Evolutionary conservation across 2,329 filamentous ascomycete species (phyloP), one percentile per base, ranked within the genome.

Genomic region (Hypoxylon rubiginosum): DNA sequence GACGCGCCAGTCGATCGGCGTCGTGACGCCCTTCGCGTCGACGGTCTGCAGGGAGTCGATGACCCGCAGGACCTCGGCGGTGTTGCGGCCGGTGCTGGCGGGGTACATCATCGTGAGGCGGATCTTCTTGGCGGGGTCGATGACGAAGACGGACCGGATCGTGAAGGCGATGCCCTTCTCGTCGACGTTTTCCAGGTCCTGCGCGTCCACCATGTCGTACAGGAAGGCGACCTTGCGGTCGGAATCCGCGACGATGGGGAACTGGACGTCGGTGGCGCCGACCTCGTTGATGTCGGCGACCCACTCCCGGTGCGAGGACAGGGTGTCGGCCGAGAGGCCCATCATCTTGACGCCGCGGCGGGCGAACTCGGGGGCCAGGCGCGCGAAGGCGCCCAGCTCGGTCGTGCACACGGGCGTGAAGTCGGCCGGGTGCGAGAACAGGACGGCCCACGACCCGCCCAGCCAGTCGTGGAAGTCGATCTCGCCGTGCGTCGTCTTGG

Each of bases 391-490:
- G 66, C 86, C 87, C 53, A 89, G 82, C 80, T 89, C 87, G 55
- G 87, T 90, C 62, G 87, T 89, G 82, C 87, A 87, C 68, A 87
- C 85, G 52, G 85, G 85, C 7, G 85, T 87, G 80, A 85, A 87
- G 66, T 78, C 75, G 64, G 81, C 89, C 46, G 90, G 89, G 81
- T 92, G 89, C 48, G 89, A 91, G 85, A 92, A 92, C 71, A 92
- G 84, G 68, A 92, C 83, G 66, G 89, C 87, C 89, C 89, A 92
- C 73, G 84, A 88, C 82, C 90, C 83, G 74, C 88, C 89, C 71
- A 91, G 90, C 83, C 88, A 92, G 73, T 91, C 82, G 82, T 92
- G 90, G 84, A 92, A 92, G 80, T 91, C 84, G 77, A 91, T 90
- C 58, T 83, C 83, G 63, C 89, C 90, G 68, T 83, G 81, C 70